Evolutionary conservation across 2,329 filamentous ascomycete genomes (phyloP).

Genomic region (Geosmithia morbida): DNA sequence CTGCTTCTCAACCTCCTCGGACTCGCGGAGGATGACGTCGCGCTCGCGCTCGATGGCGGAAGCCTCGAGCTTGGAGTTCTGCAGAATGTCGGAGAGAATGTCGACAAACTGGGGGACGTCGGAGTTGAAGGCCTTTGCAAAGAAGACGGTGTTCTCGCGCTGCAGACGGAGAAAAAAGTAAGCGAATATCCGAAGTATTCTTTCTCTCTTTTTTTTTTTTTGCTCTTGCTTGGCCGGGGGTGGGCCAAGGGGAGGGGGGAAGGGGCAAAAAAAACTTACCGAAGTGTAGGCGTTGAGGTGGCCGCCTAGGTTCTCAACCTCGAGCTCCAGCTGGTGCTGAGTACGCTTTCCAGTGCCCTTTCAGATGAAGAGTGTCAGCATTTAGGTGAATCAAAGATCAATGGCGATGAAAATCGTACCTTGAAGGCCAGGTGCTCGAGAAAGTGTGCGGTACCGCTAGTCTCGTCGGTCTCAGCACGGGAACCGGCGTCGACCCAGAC

Average conservation of each 20-base stretch:
- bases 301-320: constrained; percentile 99
- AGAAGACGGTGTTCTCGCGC: constrained; percentile 99
- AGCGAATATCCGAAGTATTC: neutral
- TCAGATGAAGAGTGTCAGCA: neutral
- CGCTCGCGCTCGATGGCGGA: constrained; percentile 91
- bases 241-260: neutral
- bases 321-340: constrained; percentile 94
- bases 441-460: constrained; percentile 98
- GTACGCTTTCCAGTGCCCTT: constrained; percentile 87
- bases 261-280: constrained; percentile 40
- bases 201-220: constrained; percentile 1
- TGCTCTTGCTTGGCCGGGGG: constrained; percentile 2
- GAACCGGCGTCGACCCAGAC: constrained; percentile 99
- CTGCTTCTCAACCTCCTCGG: constrained; percentile 99
- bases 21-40: constrained; percentile 96
- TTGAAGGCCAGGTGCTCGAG: constrained; percentile 99
- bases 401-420: constrained; percentile 34
- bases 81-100: constrained; percentile 96
- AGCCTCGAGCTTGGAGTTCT: constrained; percentile 96
- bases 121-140: constrained; percentile 97
- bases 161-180: constrained; percentile 14
- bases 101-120: constrained; percentile 94
- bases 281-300: constrained; percentile 99
- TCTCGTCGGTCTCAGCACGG: constrained; percentile 94
- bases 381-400: neutral